Evolutionary conservation across 495 filamentous ascomycete genomes (phyloP).

Genomic region (Pyrenopolyporus hunteri): DNA sequence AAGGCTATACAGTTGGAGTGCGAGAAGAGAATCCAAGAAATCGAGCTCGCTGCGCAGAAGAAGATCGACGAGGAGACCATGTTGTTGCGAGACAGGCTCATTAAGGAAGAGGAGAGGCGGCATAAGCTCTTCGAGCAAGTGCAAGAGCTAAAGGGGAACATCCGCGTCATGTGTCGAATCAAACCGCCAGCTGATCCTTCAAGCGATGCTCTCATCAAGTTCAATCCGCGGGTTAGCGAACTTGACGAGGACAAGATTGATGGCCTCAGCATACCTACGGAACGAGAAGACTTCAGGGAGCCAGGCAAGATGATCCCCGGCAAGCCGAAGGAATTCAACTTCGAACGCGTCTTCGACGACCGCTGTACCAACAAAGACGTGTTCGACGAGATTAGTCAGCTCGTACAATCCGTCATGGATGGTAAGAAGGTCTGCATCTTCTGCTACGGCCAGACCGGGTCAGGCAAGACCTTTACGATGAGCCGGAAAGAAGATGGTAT

Average conservation of each 20-base stretch:
- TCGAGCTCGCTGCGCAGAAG: conserved; percentile 41
- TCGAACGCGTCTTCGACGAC: conserved; percentile 92
- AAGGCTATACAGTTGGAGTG: conserved; percentile 62
- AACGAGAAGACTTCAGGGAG: conserved; percentile 81
- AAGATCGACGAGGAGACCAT: conserved; percentile 39
- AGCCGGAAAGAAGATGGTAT: conserved; percentile 77
- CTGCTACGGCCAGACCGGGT: conserved; percentile 97
- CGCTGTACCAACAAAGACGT: conserved; percentile 78
- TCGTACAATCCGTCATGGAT: conserved; percentile 94
- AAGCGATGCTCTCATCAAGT: conserved; percentile 39
- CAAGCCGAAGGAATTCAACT: conserved; percentile 83
- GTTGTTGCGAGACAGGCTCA: conserved; percentile 73
- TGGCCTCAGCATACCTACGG: conserved; percentile 81
- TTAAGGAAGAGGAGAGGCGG: conserved; percentile 87
- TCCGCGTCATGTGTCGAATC: conserved; percentile 96
- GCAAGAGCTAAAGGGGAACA: conserved; percentile 98
- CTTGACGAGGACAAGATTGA: conserved; percentile 69
- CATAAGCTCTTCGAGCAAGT: conserved; percentile 97
- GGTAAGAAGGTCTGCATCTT: conserved; percentile 99
- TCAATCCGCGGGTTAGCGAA: conserved; percentile 51
- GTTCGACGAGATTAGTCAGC: conserved; percentile 95
- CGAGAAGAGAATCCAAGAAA: conserved; percentile 46
- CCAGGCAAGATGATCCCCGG: conserved; percentile 84
- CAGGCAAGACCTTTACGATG: conserved; percentile 98
- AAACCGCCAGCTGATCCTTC: conserved; percentile 69